Evolutionary conservation across 345 rosid species (phyloP), one percentile per base, ranked within the genome.

Genomic region (Melastoma malabathricum): DNA sequence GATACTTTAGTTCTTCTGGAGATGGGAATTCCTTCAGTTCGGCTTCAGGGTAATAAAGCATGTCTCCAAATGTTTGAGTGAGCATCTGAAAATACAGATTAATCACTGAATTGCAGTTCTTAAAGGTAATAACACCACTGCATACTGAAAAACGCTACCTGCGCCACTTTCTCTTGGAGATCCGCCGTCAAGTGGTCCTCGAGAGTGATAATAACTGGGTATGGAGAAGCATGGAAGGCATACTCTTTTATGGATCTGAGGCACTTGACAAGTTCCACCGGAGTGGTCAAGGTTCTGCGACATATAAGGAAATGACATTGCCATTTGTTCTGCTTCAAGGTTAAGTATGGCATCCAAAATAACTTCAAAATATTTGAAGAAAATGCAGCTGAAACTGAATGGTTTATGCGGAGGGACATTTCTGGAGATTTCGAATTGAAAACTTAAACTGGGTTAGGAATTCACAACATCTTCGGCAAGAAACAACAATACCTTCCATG

Each of bases 131-230:
- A 15, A 44, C 16, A 17, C 10, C 18, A 46, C 13, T 13, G 43
- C 22, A 20, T 15, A 2, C 15, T 0, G 60, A 20, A 18, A 38
- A 53, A 47, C 34, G 55, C 58, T 70, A 80, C 98, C 85, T 79
- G 67, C 31, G 95, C 95, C 39, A 81, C 95, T 87, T 87, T 82
- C 38, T 88, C 81, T 63, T 82, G 96, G 54, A 87, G 95, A 48
- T 80, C 66, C 34, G 85, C 71, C 47, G 89, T 82, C 39, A 92
- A 93, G 60, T 92, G 98, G 73, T 92, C 98, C 78, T 92, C 98
- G 17, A 87, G 79, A 63, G 98, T 92, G 53, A 92, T 82, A 61
- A 87, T 74, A 54, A 92, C 89, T 3, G 96, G 95, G 62, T 78
- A 87, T 1, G 89, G 93, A 54, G 89, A 92, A 43, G 73, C 83